Base-by-base conservation (phyloP, 2,329 filamentous ascomycete species). In the Colletotrichum aenigma region DNA sequence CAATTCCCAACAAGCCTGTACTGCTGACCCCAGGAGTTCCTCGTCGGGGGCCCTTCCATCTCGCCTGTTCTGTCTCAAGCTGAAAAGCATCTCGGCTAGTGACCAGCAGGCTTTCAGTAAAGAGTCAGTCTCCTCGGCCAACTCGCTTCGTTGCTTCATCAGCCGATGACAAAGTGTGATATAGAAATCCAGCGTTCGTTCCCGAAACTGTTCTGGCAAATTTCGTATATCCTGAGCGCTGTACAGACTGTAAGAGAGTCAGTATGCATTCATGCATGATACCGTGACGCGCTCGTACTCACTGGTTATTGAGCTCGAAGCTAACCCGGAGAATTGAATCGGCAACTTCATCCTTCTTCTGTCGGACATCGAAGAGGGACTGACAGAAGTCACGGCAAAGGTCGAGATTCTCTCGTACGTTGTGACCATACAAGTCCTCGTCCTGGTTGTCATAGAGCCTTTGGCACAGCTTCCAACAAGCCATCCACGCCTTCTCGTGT, bases 251-350 rank as follows among this genome's bases (percentile, higher is more conserved):
- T 26, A 62, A 76, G 30, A 64, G 16, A 30, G 30, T 71, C 16
- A 30, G 60, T 26, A n/a, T 24, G 21, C 15, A 21, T 34, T n/a
- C 21, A 13, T 12, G 9, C 9, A 52, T n/a, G 18, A 13, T n/a
- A 61, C 6, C 3, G 32, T 18, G 3, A n/a, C n/a, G 13, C 7
- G 13, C 30, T 8, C 34, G 24, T 10, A 83, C 90, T 82, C 81
- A 92, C 91, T 98, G 96, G 80, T 98, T 98, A 85, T 97, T 98
- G 28, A 98, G 89, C 85, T 98, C 96, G 82, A 98, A 98, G 85
- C 95, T 98, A 78, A 98, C 96, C 64, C 96, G 90, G 62, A 98
- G 86, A 16, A 98, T 93, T 0, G 96, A 98, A 83, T 98, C 96
- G 0, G 94, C 91, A 2, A 92, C 87, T 80, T 97, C 95, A 77